A percentile compares a stretch with the other conserved stretches of the same genome.
Evolutionary conservation across 2,329 filamentous ascomycete genomes (phyloP).

Genomic region (Colletotrichum sp.): DNA sequence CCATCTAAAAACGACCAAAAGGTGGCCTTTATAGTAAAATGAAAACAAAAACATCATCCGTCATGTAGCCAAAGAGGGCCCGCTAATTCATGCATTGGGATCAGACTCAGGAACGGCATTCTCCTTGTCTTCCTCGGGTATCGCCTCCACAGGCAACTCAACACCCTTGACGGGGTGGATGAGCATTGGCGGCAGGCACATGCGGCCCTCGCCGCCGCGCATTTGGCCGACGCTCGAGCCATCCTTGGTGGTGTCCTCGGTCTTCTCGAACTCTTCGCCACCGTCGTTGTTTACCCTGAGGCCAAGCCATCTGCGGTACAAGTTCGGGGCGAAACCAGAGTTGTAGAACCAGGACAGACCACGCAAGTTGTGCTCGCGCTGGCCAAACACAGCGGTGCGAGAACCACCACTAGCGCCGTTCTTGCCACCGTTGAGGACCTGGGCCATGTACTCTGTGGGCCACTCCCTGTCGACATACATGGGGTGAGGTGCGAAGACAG

Average conservation of each 20-base stretch:
- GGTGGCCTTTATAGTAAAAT: not conserved
- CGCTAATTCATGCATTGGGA: slow-evolving; percentile 41
- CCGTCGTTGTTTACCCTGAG: slow-evolving; percentile 80
- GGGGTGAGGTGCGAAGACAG: slow-evolving; percentile 88
- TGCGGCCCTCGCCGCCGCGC: slow-evolving; percentile 77
- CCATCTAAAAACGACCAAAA: slow-evolving; percentile 13
- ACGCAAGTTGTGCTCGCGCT: slow-evolving; percentile 86
- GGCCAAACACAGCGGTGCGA: slow-evolving; percentile 76
- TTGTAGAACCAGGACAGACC: slow-evolving; percentile 95
- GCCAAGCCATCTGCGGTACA: slow-evolving; percentile 88
- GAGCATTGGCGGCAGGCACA: slow-evolving; percentile 91
- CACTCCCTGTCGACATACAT: slow-evolving; percentile 87
- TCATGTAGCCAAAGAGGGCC: not conserved
- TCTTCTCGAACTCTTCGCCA: slow-evolving; percentile 76
- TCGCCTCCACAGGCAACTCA: slow-evolving; percentile 66
- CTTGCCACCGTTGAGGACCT: slow-evolving; percentile 79
- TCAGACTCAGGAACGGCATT: slow-evolving; percentile 51
- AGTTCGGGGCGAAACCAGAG: slow-evolving; percentile 77
- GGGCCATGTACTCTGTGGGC: slow-evolving; percentile 79
- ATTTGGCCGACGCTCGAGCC: slow-evolving; percentile 55
- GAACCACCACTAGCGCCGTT: slow-evolving; percentile 79
- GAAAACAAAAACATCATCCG: slow-evolving; percentile 1
- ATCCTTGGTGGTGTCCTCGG: slow-evolving; percentile 55
- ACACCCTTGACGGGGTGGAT: slow-evolving; percentile 87
- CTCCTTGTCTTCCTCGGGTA: slow-evolving; percentile 50